Percentiles rank a stretch among this genome's conserved stretches.
Conservation (phyloP, 2,329 filamentous ascomycete species). For the Pseudogymnoascus sp. region DNA sequence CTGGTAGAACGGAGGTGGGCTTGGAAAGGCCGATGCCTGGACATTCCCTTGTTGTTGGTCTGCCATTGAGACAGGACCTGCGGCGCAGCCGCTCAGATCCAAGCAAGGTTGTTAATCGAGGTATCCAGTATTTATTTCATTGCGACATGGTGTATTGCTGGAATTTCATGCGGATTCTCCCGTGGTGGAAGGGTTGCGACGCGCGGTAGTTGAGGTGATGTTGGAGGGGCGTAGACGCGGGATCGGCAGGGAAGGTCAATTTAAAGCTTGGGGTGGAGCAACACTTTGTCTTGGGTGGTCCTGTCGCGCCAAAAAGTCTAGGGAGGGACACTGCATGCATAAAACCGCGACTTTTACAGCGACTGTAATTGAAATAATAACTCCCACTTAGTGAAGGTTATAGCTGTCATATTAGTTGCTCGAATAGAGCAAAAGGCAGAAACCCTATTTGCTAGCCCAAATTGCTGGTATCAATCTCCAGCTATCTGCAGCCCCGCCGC, state of each 20-base stretch:
- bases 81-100: constrained; percentile 7
- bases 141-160: not conserved
- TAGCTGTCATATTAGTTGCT: no score
- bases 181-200: not conserved
- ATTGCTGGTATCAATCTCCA: no score
- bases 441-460: no score
- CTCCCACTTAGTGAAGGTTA: no score
- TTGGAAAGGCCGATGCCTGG: constrained; percentile 62
- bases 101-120: not conserved
- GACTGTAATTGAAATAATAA: no score
- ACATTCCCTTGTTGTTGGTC: constrained; percentile 41
- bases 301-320: no score
- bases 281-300: not conserved
- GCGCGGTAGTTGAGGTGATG: not conserved
- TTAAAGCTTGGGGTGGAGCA: constrained; percentile 8
- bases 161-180: not conserved
- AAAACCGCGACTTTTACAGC: no score
- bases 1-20: constrained; percentile 84
- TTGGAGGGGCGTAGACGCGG: not conserved
- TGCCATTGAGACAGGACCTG: constrained; percentile 44
- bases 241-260: constrained; percentile 2
- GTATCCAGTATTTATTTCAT: not conserved
- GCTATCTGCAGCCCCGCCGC: no score
- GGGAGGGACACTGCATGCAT: no score
- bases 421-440: no score